Evolutionary conservation across 306 rosid genomes (phyloP).

Genomic region (Vicia faba): DNA sequence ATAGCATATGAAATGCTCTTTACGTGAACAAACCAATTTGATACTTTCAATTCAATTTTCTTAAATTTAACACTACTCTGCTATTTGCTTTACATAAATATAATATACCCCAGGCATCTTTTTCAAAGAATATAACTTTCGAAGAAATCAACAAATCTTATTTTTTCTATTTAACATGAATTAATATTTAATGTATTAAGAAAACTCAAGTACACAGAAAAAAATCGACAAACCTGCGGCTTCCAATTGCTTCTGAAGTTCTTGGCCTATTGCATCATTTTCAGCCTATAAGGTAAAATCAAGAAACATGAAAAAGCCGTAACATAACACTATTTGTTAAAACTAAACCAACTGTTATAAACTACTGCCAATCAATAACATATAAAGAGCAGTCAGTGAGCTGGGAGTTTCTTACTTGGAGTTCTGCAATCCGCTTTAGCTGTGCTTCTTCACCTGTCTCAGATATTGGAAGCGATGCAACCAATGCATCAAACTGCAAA

Average conservation of each 20-base stretch:
- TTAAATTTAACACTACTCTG: background rate
- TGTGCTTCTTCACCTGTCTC: slow-evolving; percentile 85
- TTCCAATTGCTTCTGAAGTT: slow-evolving; percentile 88
- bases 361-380: slow-evolving; percentile 19
- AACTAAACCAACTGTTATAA: background rate
- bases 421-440: slow-evolving; percentile 73
- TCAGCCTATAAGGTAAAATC: slow-evolving; percentile 62
- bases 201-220: slow-evolving; percentile 30
- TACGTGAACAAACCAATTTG: slow-evolving; percentile 3
- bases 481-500: slow-evolving; percentile 79
- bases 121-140: background rate
- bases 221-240: slow-evolving; percentile 66
- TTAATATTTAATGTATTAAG: background rate
- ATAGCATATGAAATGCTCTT: slow-evolving; percentile 4
- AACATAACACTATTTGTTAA: background rate
- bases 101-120: background rate
- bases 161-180: background rate
- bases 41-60: slow-evolving; percentile 3
- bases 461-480: slow-evolving; percentile 74
- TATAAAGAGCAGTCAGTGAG: slow-evolving; percentile 1
- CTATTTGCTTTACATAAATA: background rate
- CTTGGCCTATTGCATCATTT: slow-evolving; percentile 78
- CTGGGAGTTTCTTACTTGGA: slow-evolving; percentile 58
- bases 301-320: slow-evolving; percentile 9
- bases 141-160: slow-evolving; percentile 7